phyloP scores from a whole-genome alignment of 805 yeast species.

The Saccharomycopsis sp. region DNA sequence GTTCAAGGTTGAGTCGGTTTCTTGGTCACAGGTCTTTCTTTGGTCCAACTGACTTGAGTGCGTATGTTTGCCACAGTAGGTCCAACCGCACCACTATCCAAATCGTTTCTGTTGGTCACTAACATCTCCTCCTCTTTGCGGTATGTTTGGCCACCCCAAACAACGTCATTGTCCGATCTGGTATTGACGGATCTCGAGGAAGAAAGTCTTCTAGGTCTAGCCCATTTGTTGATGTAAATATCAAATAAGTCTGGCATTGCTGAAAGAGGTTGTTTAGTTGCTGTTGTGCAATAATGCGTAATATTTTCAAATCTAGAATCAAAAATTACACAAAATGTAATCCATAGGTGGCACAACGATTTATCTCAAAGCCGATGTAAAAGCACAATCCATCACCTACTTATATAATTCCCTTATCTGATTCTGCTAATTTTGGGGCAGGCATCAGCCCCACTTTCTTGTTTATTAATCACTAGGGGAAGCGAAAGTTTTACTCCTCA shows the following conservation, averaged over 20 bases:
- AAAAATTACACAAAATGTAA: too few species aligned
- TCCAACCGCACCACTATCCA: background rate
- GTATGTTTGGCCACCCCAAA: background rate
- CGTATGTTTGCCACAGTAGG: constrained; percentile 16
- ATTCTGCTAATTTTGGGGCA: too few species aligned
- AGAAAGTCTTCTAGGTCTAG: constrained; percentile 13
- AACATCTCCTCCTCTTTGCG: background rate
- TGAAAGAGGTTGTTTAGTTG: background rate
- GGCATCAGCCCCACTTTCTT: too few species aligned
- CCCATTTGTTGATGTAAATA: constrained; percentile 1
- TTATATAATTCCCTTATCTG: background rate
- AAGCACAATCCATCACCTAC: background rate
- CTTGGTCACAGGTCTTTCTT: constrained; percentile 1
- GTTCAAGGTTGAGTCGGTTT: background rate
- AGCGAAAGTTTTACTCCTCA: too few species aligned
- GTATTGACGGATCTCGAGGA: constrained; percentile 16
- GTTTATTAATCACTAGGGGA: too few species aligned
- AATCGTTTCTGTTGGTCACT: background rate
- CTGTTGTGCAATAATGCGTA: too few species aligned
- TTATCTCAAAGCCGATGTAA: background rate
- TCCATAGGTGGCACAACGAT: too few species aligned
- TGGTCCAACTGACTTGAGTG: constrained; percentile 16
- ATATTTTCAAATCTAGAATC: too few species aligned
- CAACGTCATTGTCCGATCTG: constrained; percentile 12
- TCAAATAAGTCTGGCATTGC: constrained; percentile 4